Evolutionary conservation across 306 rosid species (phyloP).

Genomic region (Corylus avellana): DNA sequence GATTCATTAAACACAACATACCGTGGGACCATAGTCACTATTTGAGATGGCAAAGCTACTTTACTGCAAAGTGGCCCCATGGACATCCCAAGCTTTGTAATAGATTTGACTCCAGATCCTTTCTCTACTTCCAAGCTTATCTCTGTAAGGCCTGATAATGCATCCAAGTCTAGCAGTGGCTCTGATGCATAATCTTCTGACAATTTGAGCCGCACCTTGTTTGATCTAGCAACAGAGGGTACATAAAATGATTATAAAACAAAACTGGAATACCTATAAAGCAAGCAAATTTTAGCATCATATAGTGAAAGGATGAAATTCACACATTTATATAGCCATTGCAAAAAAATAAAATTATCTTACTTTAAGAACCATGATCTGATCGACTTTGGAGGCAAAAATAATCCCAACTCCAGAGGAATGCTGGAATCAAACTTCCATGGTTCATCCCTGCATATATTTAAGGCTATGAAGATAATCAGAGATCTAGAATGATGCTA

Average conservation of each 20-base stretch:
- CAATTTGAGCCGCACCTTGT: conserved; percentile 64
- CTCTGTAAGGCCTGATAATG: conserved; percentile 90
- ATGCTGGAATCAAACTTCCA: conserved; percentile 45
- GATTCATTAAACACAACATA: conserved; percentile 80
- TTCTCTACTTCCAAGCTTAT: conserved; percentile 64
- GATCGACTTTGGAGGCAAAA: conserved; percentile 66
- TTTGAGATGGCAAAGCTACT: conserved; percentile 72
- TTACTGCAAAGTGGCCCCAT: conserved; percentile 59
- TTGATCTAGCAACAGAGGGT: conserved; percentile 53
- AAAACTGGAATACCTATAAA: conserved; percentile 20
- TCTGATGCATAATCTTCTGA: conserved; percentile 67
- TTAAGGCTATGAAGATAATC: conserved; percentile 27
- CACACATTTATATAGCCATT: conserved; percentile 17
- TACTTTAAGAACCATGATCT: conserved; percentile 90
- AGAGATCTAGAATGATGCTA: conserved; percentile 24
- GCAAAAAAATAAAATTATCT: conserved; percentile 26
- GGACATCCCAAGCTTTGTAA: conserved; percentile 81
- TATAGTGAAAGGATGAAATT: conserved; percentile 17
- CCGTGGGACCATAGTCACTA: conserved; percentile 84
- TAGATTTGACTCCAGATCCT: conserved; percentile 55
- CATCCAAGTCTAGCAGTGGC: conserved; percentile 70
- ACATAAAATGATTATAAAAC: conserved; percentile 22
- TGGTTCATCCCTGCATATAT: conserved; percentile 56
- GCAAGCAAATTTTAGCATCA: conserved; percentile 30
- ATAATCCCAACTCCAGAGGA: conserved; percentile 69